These are phyloP conservation scores for Globisporangium middletonii DNA, from an alignment of 352 stramenopile genomes.

Conservation along the genomic window DNA sequence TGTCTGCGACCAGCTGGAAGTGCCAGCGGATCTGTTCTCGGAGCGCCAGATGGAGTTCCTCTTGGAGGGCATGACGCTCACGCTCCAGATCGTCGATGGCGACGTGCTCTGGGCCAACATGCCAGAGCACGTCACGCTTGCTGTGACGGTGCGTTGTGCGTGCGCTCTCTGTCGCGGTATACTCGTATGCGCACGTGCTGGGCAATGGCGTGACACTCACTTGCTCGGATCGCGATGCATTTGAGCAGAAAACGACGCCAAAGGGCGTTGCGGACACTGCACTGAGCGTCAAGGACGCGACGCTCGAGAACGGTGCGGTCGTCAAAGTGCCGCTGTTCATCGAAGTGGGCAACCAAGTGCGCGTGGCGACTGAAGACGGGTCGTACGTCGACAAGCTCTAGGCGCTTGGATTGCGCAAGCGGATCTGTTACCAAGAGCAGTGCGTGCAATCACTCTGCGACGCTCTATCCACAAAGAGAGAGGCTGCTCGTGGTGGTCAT, in stretches of 20 bases:
- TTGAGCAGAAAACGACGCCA: constrained; percentile 55
- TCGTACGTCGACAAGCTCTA: constrained; percentile 76
- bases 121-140: constrained; percentile 71
- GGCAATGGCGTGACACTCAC: not conserved
- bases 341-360: constrained; percentile 71
- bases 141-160: constrained; percentile 41
- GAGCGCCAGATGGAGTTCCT: constrained; percentile 73
- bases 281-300: constrained; percentile 80
- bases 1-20: constrained; percentile 46
- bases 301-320: constrained; percentile 66
- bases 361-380: constrained; percentile 67
- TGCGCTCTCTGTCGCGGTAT: no score
- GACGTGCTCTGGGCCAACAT: constrained; percentile 85
- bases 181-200: not conserved
- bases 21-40: constrained; percentile 61
- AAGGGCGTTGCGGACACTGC: constrained; percentile 73
- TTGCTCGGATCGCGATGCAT: constrained; percentile 1
- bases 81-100: constrained; percentile 80
- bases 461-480: no score
- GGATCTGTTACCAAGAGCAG: not conserved
- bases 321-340: constrained; percentile 85
- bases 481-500: no score
- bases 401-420: not conserved
- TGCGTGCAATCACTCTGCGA: no score
- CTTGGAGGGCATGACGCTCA: constrained; percentile 71